A percentile compares a stretch with the other conserved stretches of the same genome.
phyloP scores from a whole-genome alignment of 2,329 filamentous ascomycete genomes.

The Sporothrix luriei region DNA sequence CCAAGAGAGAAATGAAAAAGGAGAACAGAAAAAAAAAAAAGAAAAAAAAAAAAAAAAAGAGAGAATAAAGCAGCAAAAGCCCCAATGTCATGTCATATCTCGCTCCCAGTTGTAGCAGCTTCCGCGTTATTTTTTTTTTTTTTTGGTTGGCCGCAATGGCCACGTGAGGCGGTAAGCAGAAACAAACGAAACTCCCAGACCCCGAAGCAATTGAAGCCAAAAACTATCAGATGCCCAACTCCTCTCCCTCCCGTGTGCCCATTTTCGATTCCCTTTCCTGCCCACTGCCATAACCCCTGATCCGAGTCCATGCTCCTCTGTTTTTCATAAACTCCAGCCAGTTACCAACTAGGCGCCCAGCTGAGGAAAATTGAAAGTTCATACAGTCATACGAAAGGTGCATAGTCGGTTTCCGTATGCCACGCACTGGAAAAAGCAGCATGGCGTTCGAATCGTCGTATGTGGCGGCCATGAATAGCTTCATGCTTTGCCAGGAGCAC shows the following conservation, averaged over 20 bases:
- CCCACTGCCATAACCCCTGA: not conserved
- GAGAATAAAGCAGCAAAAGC: constrained; percentile 15
- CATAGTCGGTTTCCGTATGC: not conserved
- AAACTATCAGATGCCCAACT: constrained; percentile 16
- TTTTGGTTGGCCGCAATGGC: constrained; percentile 7
- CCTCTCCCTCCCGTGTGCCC: not conserved
- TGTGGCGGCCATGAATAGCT: constrained; percentile 8
- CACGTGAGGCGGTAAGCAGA: constrained; percentile 20
- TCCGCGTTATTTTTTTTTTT: constrained; percentile 22
- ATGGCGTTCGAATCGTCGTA: constrained; percentile 12
- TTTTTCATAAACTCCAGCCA: constrained; percentile 10
- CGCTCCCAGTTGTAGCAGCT: constrained; percentile 26
- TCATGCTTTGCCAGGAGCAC: constrained; percentile 5
- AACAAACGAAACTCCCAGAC: constrained; percentile 26
- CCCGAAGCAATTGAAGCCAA: constrained; percentile 20
- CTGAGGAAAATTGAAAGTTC: not conserved
- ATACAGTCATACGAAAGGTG: not conserved
- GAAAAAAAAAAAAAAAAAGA: not conserved
- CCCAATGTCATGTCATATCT: constrained; percentile 26
- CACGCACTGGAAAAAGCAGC: not conserved
- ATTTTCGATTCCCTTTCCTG: not conserved
- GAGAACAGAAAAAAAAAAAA: not conserved
- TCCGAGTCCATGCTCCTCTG: not conserved
- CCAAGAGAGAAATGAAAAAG: not conserved
- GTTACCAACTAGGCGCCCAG: not conserved